Conservation (phyloP, 352 stramenopile genomes). For the Pythium guiyangense region DNA sequence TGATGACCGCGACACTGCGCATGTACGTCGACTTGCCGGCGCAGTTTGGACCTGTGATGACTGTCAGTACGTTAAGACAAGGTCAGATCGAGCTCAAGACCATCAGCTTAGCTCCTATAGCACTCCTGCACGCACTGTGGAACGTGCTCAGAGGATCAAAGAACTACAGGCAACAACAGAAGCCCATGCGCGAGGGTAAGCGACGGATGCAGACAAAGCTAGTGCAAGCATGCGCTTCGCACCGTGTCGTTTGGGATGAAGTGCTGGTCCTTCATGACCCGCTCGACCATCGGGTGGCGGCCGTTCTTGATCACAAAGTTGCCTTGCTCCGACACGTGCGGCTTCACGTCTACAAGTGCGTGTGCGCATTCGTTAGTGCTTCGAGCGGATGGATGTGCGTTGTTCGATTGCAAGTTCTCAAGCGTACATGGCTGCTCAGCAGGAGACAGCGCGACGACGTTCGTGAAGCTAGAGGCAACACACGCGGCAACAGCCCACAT, state of each 20-base stretch:
- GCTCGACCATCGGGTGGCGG: slow-evolving; percentile 74
- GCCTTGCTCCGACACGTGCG: slow-evolving; percentile 57
- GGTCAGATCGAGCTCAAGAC: neutral
- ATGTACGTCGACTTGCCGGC: slow-evolving; percentile 91
- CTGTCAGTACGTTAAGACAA: slow-evolving; percentile 17
- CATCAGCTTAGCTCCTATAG: neutral
- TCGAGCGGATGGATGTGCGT: neutral
- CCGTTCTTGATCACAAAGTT: slow-evolving; percentile 81
- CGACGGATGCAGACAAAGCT: neutral
- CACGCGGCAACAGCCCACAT: too few species aligned
- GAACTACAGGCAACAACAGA: slow-evolving; percentile 35
- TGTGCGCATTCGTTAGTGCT: neutral
- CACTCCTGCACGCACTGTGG: slow-evolving; percentile 35
- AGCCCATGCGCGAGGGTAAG: neutral
- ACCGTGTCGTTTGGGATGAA: slow-evolving; percentile 89
- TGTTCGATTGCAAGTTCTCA: neutral
- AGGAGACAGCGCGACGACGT: slow-evolving; percentile 77
- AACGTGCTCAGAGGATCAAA: slow-evolving; percentile 72
- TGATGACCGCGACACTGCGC: slow-evolving; percentile 79
- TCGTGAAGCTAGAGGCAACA: slow-evolving; percentile 79
- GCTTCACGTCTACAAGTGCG: slow-evolving; percentile 46
- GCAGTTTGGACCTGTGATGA: slow-evolving; percentile 90
- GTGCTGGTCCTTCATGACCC: slow-evolving; percentile 46
- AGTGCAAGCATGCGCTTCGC: neutral
- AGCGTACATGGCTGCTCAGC: slow-evolving; percentile 68